Conservation (phyloP, 2,329 filamentous ascomycete species). For the Neonectria hederae region DNA sequence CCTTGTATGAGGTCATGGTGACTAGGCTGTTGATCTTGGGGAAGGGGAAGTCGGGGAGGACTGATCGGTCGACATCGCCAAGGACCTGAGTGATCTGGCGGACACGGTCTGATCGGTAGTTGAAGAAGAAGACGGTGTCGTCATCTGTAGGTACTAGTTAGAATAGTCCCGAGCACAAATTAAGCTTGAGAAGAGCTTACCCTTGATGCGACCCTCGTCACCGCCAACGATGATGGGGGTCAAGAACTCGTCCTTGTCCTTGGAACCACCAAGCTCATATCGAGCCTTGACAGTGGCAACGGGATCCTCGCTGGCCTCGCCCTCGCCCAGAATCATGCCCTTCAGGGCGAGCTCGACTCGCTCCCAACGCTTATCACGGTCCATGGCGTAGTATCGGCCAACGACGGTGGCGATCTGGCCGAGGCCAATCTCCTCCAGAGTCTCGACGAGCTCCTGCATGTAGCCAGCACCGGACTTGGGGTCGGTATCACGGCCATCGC, state of each 20-base stretch:
- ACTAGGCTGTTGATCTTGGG: slow-evolving; percentile 86
- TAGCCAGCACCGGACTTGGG: slow-evolving; percentile 92
- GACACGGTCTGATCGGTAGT: slow-evolving; percentile 98
- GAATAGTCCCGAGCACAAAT: neutral
- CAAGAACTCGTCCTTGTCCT: slow-evolving; percentile 95
- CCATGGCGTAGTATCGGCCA: slow-evolving; percentile 98
- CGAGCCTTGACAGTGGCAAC: slow-evolving; percentile 87
- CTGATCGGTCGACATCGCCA: slow-evolving; percentile 90
- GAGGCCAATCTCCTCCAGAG: slow-evolving; percentile 82
- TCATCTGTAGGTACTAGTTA: slow-evolving; percentile 65
- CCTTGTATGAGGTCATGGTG: slow-evolving; percentile 99
- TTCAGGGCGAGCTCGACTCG: slow-evolving; percentile 89
- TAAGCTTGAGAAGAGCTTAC: slow-evolving; percentile 54
- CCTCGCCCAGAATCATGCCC: slow-evolving; percentile 85
- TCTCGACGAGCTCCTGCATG: slow-evolving; percentile 85
- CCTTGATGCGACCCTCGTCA: slow-evolving; percentile 84
- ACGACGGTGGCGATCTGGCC: slow-evolving; percentile 93
- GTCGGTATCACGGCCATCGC: slow-evolving; percentile 96
- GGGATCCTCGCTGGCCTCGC: slow-evolving; percentile 85
- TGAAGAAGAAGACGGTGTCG: slow-evolving; percentile 99
- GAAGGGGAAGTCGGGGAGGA: slow-evolving; percentile 89
- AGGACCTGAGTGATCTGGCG: slow-evolving; percentile 96
- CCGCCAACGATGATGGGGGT: slow-evolving; percentile 97
- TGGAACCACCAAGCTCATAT: slow-evolving; percentile 74
- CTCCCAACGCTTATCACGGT: slow-evolving; percentile 99